Evolutionary conservation across 495 filamentous ascomycete species (phyloP).

Genomic region (Zalerion maritima): DNA sequence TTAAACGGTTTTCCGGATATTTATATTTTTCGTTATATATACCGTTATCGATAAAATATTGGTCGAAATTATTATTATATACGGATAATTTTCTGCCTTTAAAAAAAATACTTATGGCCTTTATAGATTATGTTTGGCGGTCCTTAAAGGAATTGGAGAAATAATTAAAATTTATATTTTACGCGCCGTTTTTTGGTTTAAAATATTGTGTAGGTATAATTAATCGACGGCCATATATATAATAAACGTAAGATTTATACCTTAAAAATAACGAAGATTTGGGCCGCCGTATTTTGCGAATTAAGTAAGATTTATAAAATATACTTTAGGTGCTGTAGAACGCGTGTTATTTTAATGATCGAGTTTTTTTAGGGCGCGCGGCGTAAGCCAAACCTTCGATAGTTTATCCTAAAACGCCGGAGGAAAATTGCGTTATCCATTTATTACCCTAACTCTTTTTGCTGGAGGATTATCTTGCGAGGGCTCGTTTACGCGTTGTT

Average conservation of each 20-base stretch:
- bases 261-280: slow-evolving; percentile 3
- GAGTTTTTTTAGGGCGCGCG: no score
- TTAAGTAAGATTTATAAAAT: slow-evolving; percentile 7
- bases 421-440: background rate
- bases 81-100: slow-evolving; percentile 9
- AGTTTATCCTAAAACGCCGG: no score
- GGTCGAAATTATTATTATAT: slow-evolving; percentile 20
- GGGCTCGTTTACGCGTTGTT: background rate
- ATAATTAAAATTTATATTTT: no score
- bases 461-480: slow-evolving; percentile 1
- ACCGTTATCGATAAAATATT: slow-evolving; percentile 18
- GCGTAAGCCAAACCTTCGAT: no score
- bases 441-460: slow-evolving; percentile 1
- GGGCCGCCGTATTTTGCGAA: slow-evolving; percentile 9
- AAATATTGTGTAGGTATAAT: background rate
- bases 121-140: no score
- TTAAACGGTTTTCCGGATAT: no score
- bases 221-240: background rate
- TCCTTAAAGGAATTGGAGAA: no score
- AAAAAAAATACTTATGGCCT: no score
- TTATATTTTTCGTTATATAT: slow-evolving; percentile 15
- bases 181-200: no score
- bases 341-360: no score
- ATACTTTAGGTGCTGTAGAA: slow-evolving; percentile 5
- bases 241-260: no score